Percentiles rank a stretch among this genome's conserved stretches.
Evolutionary conservation across 139 green algal genomes (phyloP).

Genomic region (Desmodesmus armatus): DNA sequence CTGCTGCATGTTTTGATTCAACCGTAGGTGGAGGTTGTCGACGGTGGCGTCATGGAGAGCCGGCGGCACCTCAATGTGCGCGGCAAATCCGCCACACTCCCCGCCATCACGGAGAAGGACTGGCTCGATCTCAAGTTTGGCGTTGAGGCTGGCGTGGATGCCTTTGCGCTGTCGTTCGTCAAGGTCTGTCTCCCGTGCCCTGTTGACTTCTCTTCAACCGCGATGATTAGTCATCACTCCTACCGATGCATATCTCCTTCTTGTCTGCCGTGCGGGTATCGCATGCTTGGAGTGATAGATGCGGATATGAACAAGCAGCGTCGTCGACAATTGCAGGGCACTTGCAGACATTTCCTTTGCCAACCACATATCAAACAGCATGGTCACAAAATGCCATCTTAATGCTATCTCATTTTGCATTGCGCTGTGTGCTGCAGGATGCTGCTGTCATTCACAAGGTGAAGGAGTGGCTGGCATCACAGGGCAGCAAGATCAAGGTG

Average conservation of each 20-base stretch:
- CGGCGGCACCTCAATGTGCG: constrained; percentile 87
- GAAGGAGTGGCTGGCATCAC: constrained; percentile 70
- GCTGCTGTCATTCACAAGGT: constrained; percentile 81
- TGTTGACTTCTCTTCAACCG: no score
- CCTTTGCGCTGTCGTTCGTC: constrained; percentile 86
- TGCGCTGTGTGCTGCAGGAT: constrained; percentile 39
- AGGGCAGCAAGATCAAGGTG: constrained; percentile 55
- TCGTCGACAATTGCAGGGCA: no score
- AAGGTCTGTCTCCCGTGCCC: no score
- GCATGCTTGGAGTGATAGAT: no score
- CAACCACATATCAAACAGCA: no score
- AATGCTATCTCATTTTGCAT: background rate
- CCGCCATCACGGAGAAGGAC: constrained; percentile 86
- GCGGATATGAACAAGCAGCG: no score
- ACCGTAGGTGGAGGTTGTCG: constrained; percentile 64
- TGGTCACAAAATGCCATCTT: no score
- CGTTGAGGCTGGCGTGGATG: constrained; percentile 80
- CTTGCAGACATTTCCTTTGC: no score
- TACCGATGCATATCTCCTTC: no score
- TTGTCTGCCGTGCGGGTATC: no score
- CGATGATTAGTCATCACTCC: no score
- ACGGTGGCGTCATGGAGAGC: constrained; percentile 76
- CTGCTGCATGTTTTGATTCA: background rate
- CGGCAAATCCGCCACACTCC: constrained; percentile 85
- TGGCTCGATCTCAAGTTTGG: constrained; percentile 85